Conservation (phyloP, 1,284 basidiomycete genomes). For the Cryptococcus maquisensis region DNA sequence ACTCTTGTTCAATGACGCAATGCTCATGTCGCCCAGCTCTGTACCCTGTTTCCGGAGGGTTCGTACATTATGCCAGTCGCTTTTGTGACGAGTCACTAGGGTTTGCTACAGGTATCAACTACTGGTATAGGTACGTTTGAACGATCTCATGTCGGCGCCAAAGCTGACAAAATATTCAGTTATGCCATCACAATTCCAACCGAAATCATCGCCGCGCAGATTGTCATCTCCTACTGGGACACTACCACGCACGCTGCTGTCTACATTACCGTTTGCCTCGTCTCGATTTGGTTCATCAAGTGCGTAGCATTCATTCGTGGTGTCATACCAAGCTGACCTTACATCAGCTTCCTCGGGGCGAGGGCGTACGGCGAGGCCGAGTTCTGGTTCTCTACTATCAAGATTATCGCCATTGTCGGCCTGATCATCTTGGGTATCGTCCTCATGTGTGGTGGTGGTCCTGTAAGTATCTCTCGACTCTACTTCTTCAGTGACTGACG, state of each 20-base stretch:
- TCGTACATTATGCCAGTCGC: conserved; percentile 42
- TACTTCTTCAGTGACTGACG: background rate
- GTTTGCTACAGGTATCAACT: conserved; percentile 49
- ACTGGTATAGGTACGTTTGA: conserved; percentile 28
- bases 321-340: background rate
- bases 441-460: conserved; percentile 67
- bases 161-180: no score
- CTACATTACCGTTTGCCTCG: conserved; percentile 48
- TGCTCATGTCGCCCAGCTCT: conserved; percentile 26
- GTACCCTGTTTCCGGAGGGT: conserved; percentile 39
- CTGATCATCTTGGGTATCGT: conserved; percentile 60
- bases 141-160: no score
- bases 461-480: conserved; percentile 24
- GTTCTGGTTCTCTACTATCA: conserved; percentile 35
- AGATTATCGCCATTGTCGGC: conserved; percentile 26
- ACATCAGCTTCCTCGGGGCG: conserved; percentile 38
- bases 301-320: background rate
- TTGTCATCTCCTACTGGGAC: conserved; percentile 48
- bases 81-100: conserved; percentile 54
- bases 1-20: background rate
- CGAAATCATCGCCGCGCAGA: conserved; percentile 27
- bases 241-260: conserved; percentile 39
- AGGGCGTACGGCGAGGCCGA: conserved; percentile 17
- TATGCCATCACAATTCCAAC: conserved; percentile 28
- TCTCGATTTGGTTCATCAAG: conserved; percentile 44